Conservation (phyloP, 2,329 filamentous ascomycete species). For the Cordyceps fumosorosea region DNA sequence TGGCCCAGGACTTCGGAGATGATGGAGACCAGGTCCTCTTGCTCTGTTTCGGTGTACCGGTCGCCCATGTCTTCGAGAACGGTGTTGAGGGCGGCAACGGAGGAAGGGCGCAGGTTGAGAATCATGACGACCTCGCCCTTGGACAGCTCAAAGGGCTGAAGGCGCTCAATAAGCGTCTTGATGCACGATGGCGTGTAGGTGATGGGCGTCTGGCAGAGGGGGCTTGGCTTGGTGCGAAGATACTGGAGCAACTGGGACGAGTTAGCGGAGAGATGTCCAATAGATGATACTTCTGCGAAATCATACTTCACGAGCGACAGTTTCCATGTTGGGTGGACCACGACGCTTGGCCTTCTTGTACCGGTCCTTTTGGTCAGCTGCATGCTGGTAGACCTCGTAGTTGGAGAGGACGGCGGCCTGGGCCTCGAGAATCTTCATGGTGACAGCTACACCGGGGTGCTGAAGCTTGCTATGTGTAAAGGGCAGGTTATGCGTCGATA, state of each 20-base stretch:
- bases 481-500: not conserved
- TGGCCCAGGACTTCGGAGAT: slow-evolving; percentile 53
- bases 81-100: slow-evolving; percentile 51
- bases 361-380: slow-evolving; percentile 48
- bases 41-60: slow-evolving; percentile 53
- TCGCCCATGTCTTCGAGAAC: slow-evolving; percentile 59
- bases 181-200: slow-evolving; percentile 50
- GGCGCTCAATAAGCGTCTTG: slow-evolving; percentile 43
- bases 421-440: slow-evolving; percentile 65
- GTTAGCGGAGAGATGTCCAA: not conserved
- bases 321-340: slow-evolving; percentile 52
- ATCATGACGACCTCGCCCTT: slow-evolving; percentile 66
- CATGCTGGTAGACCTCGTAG: slow-evolving; percentile 63
- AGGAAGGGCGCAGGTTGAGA: slow-evolving; percentile 56
- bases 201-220: slow-evolving; percentile 47
- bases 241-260: slow-evolving; percentile 51
- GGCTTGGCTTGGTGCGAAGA: slow-evolving; percentile 47
- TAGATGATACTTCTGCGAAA: not conserved
- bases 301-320: slow-evolving; percentile 57
- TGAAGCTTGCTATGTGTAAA: too few species aligned
- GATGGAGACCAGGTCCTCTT: slow-evolving; percentile 49
- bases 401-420: slow-evolving; percentile 66
- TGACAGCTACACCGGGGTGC: slow-evolving; percentile 10
- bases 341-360: slow-evolving; percentile 46
- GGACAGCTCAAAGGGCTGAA: slow-evolving; percentile 53